Evolutionary conservation across 768 basidiomycete species (phyloP), one percentile per base, ranked within the genome.

Genomic region (Lactifluus rugatus): DNA sequence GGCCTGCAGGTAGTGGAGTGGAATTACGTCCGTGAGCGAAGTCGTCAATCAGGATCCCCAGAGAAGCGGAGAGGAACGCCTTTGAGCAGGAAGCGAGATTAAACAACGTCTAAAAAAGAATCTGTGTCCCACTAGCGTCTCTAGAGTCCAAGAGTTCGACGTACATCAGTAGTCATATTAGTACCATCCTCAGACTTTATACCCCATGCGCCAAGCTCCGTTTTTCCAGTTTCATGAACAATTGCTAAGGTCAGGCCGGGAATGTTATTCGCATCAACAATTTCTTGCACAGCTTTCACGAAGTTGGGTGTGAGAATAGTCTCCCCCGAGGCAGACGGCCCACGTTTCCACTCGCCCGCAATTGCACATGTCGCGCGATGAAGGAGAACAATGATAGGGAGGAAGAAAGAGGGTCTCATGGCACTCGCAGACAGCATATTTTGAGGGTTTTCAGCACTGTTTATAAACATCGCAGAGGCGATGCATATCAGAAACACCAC

Each of bases 31-130:
- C 69, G 13, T 66, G 56, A 14, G 67, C 67, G 60, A 72, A 76
- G 59, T 76, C 75, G 26, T 75, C 71, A 46, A 76, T 72, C 25
- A 77, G 68, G 10, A 78, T 69, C 5, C 77, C 75, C 1, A 77
- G 49, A 1, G 74, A 68, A 0, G 68, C 70, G 2, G 69, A 65
- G 6, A 75, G 65, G 65, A 77, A 77, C 5, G 73, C 73, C 47
- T 76, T 74, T 8, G 73, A 74, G 26, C 70, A 69, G 0, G 73
- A 75, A 2, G 64, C 74, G 39, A 75, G 63, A 39, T 63, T 59
- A 57, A 75, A 74, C 28, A 76, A 53, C 0, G 76, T 77, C 75
- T 75, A 41, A 36, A 36, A 39, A 10, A 42, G 28, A 39, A 7
- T 19, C 48, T 19, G 19, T 55, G 14, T 55, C n/a, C 16, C 13